Conservation (phyloP, 495 filamentous ascomycete species). For the Acidomyces sp. region DNA sequence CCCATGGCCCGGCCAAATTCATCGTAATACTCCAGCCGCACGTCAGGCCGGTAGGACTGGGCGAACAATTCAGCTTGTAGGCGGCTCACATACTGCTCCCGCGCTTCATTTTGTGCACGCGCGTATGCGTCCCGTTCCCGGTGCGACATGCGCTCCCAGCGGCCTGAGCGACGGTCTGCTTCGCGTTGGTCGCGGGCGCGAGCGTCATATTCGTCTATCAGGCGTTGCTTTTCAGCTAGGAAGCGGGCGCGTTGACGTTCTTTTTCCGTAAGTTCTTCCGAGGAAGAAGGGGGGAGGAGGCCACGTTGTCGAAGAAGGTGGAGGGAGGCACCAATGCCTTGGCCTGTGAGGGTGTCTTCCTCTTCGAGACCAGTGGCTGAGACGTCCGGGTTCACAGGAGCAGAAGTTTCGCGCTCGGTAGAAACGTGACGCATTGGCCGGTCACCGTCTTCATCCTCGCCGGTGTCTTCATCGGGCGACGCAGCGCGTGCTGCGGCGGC, state of each 20-base stretch:
- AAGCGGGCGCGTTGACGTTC: slow-evolving; percentile 70
- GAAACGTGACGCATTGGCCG: slow-evolving; percentile 44
- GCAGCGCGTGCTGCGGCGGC: slow-evolving; percentile 15
- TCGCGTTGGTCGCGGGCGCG: slow-evolving; percentile 74
- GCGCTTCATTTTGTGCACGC: slow-evolving; percentile 68
- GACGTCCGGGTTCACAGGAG: slow-evolving; percentile 36
- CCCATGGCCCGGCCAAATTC: slow-evolving; percentile 73
- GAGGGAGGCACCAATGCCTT: slow-evolving; percentile 70
- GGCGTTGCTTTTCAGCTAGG: slow-evolving; percentile 58
- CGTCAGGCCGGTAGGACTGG: slow-evolving; percentile 73
- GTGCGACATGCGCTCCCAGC: slow-evolving; percentile 72
- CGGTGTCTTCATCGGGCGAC: slow-evolving; percentile 38
- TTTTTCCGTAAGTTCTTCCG: slow-evolving; percentile 47
- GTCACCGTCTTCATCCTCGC: slow-evolving; percentile 47
- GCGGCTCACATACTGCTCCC: slow-evolving; percentile 68
- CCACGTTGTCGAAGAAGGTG: slow-evolving; percentile 71
- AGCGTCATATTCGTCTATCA: slow-evolving; percentile 62
- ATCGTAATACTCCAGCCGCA: slow-evolving; percentile 82
- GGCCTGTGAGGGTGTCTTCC: slow-evolving; percentile 54
- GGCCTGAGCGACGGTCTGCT: slow-evolving; percentile 66
- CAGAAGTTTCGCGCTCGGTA: slow-evolving; percentile 38
- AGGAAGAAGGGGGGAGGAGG: slow-evolving; percentile 51
- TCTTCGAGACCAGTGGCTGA: slow-evolving; percentile 70
- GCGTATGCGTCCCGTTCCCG: slow-evolving; percentile 86
- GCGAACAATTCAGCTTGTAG: slow-evolving; percentile 74